These are phyloP conservation scores for Cladosporium sp. DNA, from an alignment of 2,329 filamentous ascomycete species.

Conservation along the genomic window DNA sequence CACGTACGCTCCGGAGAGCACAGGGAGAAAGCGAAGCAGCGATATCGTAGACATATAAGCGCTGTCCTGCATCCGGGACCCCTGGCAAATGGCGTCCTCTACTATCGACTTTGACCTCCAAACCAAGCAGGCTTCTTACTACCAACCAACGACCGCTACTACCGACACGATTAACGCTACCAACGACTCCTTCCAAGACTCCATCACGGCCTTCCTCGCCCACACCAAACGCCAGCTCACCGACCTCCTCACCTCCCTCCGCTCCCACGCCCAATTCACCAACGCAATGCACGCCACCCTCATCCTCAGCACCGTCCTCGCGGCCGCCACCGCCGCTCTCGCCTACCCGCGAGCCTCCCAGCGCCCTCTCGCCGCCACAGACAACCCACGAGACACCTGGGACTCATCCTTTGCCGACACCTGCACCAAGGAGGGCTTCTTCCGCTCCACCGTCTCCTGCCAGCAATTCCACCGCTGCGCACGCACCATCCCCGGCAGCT, in stretches of 20 bases:
- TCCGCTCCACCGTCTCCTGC: slow-evolving; percentile 15
- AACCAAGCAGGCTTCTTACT: background rate
- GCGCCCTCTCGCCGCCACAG: slow-evolving; percentile 18
- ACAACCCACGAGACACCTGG: slow-evolving; percentile 18
- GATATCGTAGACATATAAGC: slow-evolving; percentile 19
- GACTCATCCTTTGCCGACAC: slow-evolving; percentile 19
- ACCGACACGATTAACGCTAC: background rate
- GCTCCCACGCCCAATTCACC: slow-evolving; percentile 9
- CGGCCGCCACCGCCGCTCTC: slow-evolving; percentile 14
- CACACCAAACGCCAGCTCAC: slow-evolving; percentile 7
- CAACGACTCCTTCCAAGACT: background rate
- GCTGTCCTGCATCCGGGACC: slow-evolving; percentile 9
- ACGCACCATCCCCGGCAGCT: slow-evolving; percentile 13
- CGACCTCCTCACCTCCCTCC: background rate
- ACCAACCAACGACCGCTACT: background rate
- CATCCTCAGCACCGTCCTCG: slow-evolving; percentile 19
- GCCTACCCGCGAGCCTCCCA: slow-evolving; percentile 19
- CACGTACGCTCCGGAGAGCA: background rate
- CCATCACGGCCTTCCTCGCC: slow-evolving; percentile 5
- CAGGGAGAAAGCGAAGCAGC: background rate
- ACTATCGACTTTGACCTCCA: slow-evolving; percentile 15
- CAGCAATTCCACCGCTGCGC: slow-evolving; percentile 19
- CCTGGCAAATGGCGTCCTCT: slow-evolving; percentile 11
- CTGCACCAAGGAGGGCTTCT: slow-evolving; percentile 18
- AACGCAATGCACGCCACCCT: slow-evolving; percentile 21